phyloP scores from a whole-genome alignment of 2,329 filamentous ascomycete species.

The Aspergillus fructus region DNA sequence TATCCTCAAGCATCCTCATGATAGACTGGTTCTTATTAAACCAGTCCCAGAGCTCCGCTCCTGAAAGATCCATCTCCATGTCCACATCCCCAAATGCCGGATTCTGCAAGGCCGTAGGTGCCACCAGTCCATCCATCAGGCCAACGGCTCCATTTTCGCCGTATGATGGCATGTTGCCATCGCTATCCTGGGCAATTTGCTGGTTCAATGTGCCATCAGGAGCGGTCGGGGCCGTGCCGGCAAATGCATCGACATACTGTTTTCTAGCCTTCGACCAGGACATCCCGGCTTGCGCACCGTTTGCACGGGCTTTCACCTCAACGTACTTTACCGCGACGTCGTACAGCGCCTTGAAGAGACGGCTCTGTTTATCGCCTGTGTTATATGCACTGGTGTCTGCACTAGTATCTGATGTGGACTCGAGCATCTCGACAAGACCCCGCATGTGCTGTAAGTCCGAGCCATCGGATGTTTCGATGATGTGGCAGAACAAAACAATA shows the following conservation, averaged over 20 bases:
- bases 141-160: neutral
- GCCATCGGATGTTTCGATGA: conserved; percentile 13
- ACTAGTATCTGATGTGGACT: neutral
- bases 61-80: conserved; percentile 12
- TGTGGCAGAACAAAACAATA: conserved; percentile 18
- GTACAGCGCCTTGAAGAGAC: conserved; percentile 14
- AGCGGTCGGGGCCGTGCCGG: too few species aligned
- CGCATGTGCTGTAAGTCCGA: conserved; percentile 13
- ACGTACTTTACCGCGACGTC: conserved; percentile 14
- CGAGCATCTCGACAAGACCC: conserved; percentile 10
- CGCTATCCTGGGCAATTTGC: neutral
- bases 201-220: neutral
- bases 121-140: neutral
- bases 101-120: neutral
- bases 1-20: conserved; percentile 3
- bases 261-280: neutral
- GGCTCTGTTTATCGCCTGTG: conserved; percentile 8
- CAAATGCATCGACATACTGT: neutral
- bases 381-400: neutral
- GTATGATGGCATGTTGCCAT: neutral
- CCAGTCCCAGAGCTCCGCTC: conserved; percentile 13
- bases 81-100: conserved; percentile 3
- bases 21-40: conserved; percentile 12
- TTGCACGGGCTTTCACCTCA: conserved; percentile 2
- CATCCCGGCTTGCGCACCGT: neutral